Evolutionary conservation across 495 filamentous ascomycete genomes (phyloP).

Genomic region (Tuber indicum): DNA sequence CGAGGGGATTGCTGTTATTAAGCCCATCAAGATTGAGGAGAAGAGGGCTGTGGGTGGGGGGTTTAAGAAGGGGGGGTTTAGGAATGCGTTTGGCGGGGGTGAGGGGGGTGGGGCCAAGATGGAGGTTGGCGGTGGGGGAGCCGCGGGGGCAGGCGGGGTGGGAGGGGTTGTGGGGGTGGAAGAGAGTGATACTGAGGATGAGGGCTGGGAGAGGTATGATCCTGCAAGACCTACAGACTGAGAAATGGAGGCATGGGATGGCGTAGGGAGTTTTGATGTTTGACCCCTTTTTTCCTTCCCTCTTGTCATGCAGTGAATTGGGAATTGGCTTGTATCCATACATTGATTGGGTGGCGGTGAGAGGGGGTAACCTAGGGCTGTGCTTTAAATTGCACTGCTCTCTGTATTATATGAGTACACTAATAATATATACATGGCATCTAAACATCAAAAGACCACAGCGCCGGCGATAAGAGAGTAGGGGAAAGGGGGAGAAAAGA

Average conservation of each 20-base stretch:
- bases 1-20: slow-evolving; percentile 39
- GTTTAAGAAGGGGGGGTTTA: slow-evolving; percentile 62
- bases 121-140: slow-evolving; percentile 41
- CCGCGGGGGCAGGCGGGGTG: too few relatives aligned
- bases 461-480: background rate
- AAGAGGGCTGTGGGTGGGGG: slow-evolving; percentile 46
- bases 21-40: slow-evolving; percentile 38
- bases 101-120: slow-evolving; percentile 53
- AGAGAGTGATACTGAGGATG: slow-evolving; percentile 46
- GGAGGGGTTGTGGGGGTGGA: slow-evolving; percentile 28
- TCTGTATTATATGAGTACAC: background rate
- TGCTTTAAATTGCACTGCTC: background rate
- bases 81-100: slow-evolving; percentile 52
- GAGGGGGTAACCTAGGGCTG: background rate
- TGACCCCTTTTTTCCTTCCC: background rate
- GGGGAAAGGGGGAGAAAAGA: background rate
- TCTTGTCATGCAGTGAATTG: background rate
- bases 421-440: background rate
- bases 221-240: slow-evolving; percentile 32
- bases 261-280: background rate
- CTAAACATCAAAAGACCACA: background rate
- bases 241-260: background rate
- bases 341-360: background rate
- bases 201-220: slow-evolving; percentile 36
- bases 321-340: background rate